A percentile compares a stretch with the other conserved stretches of the same genome.
phyloP scores from a whole-genome alignment of 78 protist genomes.

The Kipferlia bialata region DNA sequence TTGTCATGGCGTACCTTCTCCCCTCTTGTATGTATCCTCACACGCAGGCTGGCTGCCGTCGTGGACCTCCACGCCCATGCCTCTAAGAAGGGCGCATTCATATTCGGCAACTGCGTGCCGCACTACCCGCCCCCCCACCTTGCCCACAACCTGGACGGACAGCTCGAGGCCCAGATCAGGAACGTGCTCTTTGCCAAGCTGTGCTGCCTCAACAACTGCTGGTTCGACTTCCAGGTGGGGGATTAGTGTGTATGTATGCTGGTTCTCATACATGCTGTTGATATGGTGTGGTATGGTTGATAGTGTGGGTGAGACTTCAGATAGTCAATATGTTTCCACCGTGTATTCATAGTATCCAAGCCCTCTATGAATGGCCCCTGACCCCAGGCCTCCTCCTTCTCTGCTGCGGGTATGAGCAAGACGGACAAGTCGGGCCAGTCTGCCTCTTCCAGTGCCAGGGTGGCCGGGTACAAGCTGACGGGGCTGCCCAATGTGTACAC shows the following conservation, averaged over 20 bases:
- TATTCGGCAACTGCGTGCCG: neutral
- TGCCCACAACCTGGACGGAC: no score
- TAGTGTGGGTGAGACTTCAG: no score
- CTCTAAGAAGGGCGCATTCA: slow-evolving; percentile 9
- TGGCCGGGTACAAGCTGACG: neutral
- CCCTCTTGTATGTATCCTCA: no score
- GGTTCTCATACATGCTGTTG: no score
- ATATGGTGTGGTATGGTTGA: no score
- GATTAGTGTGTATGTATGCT: no score
- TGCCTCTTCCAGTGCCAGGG: slow-evolving; percentile 4
- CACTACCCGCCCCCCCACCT: neutral
- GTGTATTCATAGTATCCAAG: no score
- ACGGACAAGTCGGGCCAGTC: neutral
- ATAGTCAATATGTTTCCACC: no score
- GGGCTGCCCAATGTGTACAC: slow-evolving; percentile 14
- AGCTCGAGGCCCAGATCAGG: neutral
- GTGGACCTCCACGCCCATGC: slow-evolving; percentile 14
- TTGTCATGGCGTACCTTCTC: no score
- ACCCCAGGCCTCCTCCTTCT: slow-evolving; percentile 13
- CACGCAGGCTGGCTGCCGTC: neutral
- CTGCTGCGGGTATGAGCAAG: neutral
- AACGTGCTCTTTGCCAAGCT: slow-evolving; percentile 10
- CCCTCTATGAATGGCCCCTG: no score
- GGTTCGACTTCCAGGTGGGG: slow-evolving; percentile 23
- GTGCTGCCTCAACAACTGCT: slow-evolving; percentile 1